phyloP scores from a whole-genome alignment of 148 eudicot species.

The Limonium bicolor region DNA sequence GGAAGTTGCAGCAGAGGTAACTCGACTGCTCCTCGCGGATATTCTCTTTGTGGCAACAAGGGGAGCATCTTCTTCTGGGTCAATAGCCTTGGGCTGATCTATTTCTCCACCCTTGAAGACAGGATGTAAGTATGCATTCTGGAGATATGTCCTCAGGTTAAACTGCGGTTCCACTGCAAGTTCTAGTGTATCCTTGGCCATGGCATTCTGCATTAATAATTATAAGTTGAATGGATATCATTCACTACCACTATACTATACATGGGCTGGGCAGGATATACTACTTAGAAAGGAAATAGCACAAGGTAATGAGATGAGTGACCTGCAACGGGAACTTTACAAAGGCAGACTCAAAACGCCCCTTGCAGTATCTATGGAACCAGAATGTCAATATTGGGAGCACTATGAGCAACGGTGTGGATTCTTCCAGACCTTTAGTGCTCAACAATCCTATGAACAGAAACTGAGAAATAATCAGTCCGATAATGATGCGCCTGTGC shows the following conservation, averaged over 20 bases:
- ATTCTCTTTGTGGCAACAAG: conserved; percentile 4
- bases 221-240: too few species aligned
- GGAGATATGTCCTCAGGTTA: conserved; percentile 4
- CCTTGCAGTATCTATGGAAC: conserved; percentile 5
- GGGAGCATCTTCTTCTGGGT: conserved; percentile 2
- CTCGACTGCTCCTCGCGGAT: conserved; percentile 5
- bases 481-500: conserved; percentile 1
- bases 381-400: conserved; percentile 3
- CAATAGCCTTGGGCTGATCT: background rate
- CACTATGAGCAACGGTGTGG: conserved; percentile 1
- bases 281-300: background rate
- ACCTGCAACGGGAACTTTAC: conserved; percentile 1
- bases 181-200: conserved; percentile 6
- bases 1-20: background rate
- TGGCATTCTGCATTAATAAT: conserved; percentile 1
- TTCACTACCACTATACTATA: background rate
- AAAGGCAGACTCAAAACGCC: conserved; percentile 4
- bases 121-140: conserved; percentile 1
- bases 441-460: conserved; percentile 3
- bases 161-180: conserved; percentile 4
- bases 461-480: conserved; percentile 5
- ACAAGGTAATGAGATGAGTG: too few species aligned
- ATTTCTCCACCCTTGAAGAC: conserved; percentile 7
- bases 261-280: background rate
- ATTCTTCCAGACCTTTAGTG: conserved; percentile 3